Evolutionary conservation across 2,329 filamentous ascomycete species (phyloP).

Genomic region (Stagonosporopsis cucurbitacearum): DNA sequence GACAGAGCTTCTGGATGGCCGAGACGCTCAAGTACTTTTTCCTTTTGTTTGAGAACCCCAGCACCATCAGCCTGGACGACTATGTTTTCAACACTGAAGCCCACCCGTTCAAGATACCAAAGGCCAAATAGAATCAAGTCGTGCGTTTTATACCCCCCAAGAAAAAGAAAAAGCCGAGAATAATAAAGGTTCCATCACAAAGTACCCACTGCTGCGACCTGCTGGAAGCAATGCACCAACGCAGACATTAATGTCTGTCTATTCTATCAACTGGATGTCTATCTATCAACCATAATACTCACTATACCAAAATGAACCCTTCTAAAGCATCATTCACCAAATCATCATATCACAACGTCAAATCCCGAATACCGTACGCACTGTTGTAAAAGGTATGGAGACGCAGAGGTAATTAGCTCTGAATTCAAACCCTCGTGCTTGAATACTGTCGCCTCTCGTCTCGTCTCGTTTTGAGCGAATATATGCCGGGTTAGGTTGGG

Average conservation of each 20-base stretch:
- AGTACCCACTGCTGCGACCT: not conserved
- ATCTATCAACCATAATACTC: slow-evolving; percentile 1
- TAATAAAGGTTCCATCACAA: not conserved
- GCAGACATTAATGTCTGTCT: not conserved
- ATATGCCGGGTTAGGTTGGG: slow-evolving; percentile 26
- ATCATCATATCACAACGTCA: slow-evolving; percentile 13
- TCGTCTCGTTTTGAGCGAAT: slow-evolving; percentile 26
- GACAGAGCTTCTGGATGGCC: slow-evolving; percentile 56
- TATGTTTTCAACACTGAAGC: slow-evolving; percentile 57
- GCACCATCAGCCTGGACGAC: slow-evolving; percentile 54
- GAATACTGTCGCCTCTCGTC: not conserved
- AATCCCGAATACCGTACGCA: not conserved
- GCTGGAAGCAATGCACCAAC: not conserved
- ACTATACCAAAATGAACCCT: slow-evolving; percentile 12
- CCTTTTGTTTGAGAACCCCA: slow-evolving; percentile 54
- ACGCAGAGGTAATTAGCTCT: not conserved
- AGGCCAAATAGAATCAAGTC: slow-evolving; percentile 16
- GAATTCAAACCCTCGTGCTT: not conserved
- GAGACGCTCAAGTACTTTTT: slow-evolving; percentile 61
- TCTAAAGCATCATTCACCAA: slow-evolving; percentile 10
- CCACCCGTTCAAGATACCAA: slow-evolving; percentile 52
- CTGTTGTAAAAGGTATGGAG: slow-evolving; percentile 12
- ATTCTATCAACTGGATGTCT: no score
- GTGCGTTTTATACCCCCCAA: not conserved
- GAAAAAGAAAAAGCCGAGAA: not conserved